Evolutionary conservation across 805 yeast genomes (phyloP).

Genomic region (Candida orba): DNA sequence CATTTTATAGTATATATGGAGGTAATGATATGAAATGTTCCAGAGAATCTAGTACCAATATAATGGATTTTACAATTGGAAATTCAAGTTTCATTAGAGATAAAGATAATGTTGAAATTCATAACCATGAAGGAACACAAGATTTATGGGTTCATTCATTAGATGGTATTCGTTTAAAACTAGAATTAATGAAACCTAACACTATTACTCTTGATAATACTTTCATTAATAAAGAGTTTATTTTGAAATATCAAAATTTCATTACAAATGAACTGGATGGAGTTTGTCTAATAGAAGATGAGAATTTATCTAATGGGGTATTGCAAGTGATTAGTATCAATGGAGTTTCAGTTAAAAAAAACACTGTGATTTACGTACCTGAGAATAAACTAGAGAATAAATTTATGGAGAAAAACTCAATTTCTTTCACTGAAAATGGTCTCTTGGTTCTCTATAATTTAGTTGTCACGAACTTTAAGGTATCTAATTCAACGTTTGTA

Average conservation of each 20-base stretch:
- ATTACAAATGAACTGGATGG: slow-evolving; percentile 6
- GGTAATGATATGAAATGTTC: slow-evolving; percentile 3
- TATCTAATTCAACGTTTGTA: background rate
- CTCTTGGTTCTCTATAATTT: slow-evolving; percentile 2
- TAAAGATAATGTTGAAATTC: background rate
- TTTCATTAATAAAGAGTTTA: slow-evolving; percentile 22
- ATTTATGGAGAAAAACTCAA: background rate
- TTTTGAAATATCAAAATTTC: slow-evolving; percentile 7
- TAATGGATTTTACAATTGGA: slow-evolving; percentile 14
- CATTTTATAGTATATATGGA: slow-evolving; percentile 11
- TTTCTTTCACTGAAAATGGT: slow-evolving; percentile 4
- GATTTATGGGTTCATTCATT: slow-evolving; percentile 21
- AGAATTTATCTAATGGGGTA: slow-evolving; percentile 10
- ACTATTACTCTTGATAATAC: slow-evolving; percentile 34
- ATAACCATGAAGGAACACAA: background rate
- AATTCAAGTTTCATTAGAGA: slow-evolving; percentile 1
- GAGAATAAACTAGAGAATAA: background rate
- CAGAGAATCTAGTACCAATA: slow-evolving; percentile 10
- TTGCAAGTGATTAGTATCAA: slow-evolving; percentile 17
- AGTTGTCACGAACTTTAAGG: slow-evolving; percentile 5
- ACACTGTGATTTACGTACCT: slow-evolving; percentile 8
- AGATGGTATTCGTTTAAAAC: slow-evolving; percentile 34
- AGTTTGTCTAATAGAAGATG: slow-evolving; percentile 9
- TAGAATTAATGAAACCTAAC: slow-evolving; percentile 40
- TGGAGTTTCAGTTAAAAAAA: slow-evolving; percentile 13